Base-by-base conservation (phyloP, 2,329 filamentous ascomycete species). In the Apiospora pterosperma region DNA sequence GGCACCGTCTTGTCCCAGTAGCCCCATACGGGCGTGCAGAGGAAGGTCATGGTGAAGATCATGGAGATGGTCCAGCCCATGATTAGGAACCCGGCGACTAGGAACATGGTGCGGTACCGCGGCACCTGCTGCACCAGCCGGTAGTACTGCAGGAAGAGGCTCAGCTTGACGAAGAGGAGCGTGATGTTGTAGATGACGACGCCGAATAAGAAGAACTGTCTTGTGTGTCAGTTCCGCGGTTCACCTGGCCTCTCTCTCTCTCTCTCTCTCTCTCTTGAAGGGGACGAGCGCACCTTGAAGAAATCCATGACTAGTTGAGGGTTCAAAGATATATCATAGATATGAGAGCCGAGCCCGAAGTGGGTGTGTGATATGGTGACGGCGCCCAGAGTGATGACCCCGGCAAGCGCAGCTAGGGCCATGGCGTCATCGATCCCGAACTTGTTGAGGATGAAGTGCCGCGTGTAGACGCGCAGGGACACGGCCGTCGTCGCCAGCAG, bases 131-230 rank as follows among this genome's bases (percentile, higher is more conserved):
- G 66, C 19, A 71, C 66, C 52, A 71, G 52, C 36, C 68, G 66
- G 60, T 70, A 71, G 38, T 71, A 71, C 59, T 70, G 69, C 65
- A 70, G 67, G 65, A 71, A 70, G 28, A 71, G 60, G 59, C 66
- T 69, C 62, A 70, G 66, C 63, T 71, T 71, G 25, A 70, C 64
- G 8, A 68, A 36, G 52, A 71, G 42, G 4, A 71, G 59, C 6
- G 69, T 65, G 12, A 62, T 60, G 58, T 67, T 68, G 61, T 70
- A 70, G 25, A 65, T 62, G 58, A 71, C 63, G n/a, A 67, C 64
- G 42, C 52, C 48, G 25, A 62, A 28, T 31, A 70, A 71, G 38
- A 70, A 67, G 12, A 69, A 23, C 70, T 71, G 28, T n/a, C 19
- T 8, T 8, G n/a, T n/a, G n/a, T 31, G 44, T 52, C 11, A 52